Evolutionary conservation across 495 filamentous ascomycete species (phyloP).

Genomic region (Xylaria curta): DNA sequence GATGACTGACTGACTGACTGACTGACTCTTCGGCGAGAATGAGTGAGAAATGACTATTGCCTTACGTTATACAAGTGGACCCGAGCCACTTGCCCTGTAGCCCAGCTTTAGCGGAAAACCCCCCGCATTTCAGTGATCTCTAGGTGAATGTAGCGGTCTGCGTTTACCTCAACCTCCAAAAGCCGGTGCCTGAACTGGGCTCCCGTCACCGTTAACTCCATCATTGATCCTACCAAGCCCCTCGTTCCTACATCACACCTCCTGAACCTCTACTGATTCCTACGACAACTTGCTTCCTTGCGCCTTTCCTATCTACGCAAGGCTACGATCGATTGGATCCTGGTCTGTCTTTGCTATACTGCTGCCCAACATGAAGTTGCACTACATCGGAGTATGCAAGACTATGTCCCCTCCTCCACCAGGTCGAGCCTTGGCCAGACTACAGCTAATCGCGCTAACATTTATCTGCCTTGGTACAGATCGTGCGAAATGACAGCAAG

Average conservation of each 20-base stretch:
- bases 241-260: constrained; percentile 2
- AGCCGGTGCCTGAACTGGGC: constrained; percentile 15
- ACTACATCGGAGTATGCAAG: constrained; percentile 83
- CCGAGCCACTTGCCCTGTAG: background rate
- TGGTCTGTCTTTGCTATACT: background rate
- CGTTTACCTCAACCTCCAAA: constrained; percentile 1
- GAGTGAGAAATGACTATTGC: constrained; percentile 5
- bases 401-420: constrained; percentile 16
- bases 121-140: constrained; percentile 4
- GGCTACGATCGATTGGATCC: background rate
- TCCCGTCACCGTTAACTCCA: constrained; percentile 15
- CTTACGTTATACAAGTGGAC: background rate
- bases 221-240: constrained; percentile 13
- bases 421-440: constrained; percentile 19
- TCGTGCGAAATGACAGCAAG: constrained; percentile 80
- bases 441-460: constrained; percentile 22
- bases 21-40: constrained; percentile 31
- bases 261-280: background rate
- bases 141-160: constrained; percentile 18
- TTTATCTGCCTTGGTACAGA: constrained; percentile 52
- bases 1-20: constrained; percentile 19
- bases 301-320: background rate
- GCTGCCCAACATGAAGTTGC: constrained; percentile 80
- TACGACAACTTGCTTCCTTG: background rate
- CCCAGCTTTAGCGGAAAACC: background rate